Base-by-base conservation (phyloP, 768 basidiomycete genomes). In the Hypholoma fasciculare region DNA sequence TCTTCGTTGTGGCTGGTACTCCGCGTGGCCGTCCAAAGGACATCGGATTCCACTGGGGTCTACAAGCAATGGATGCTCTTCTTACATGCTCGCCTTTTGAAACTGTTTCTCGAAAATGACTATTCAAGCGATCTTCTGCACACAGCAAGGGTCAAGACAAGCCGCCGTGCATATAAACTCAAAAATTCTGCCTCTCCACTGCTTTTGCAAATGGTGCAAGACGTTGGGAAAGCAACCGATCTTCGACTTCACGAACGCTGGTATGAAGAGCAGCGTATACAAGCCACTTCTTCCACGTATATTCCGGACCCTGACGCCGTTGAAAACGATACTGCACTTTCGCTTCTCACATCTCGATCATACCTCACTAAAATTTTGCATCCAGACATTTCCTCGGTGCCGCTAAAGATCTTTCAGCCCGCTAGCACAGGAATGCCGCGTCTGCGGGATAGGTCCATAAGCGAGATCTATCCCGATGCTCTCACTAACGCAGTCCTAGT, bases 21-120 rank as follows among this genome's bases (percentile, higher is more conserved):
- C 36, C 77, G 82, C 7, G 78, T 84, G 4, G 71, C 72, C 1
- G 60, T 81, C 23, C 80, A 82, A 62, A 78, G 72, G 0, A 71
- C 75, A 0, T 37, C 63, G 75, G 26, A 58, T 38, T 62, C 63
- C 44, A 44, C 62, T 4, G 53, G 54, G 12, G 62, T 66, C 0
- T 85, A 85, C 68, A 85, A 85, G 54, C 9, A 37, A 2, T 85
- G 85, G 65, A 76, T 83, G 63, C 42, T 77, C 1, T 82, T 73
- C 49, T 67, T 82, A 50, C 63, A 77, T 37, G 61, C 72, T 5
- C 39, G 60, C 20, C 49, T 78, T 14, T 61, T 77, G 2, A 36
- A 64, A 2, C 26, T 63, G 3, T 70, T 68, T 3, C 50, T 67
- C 0, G 48, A 56, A 2, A 9, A 66, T 12, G 49, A 64, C 16